Evolutionary conservation across 2,329 filamentous ascomycete genomes (phyloP).

Genomic region (Venturia carpophila): DNA sequence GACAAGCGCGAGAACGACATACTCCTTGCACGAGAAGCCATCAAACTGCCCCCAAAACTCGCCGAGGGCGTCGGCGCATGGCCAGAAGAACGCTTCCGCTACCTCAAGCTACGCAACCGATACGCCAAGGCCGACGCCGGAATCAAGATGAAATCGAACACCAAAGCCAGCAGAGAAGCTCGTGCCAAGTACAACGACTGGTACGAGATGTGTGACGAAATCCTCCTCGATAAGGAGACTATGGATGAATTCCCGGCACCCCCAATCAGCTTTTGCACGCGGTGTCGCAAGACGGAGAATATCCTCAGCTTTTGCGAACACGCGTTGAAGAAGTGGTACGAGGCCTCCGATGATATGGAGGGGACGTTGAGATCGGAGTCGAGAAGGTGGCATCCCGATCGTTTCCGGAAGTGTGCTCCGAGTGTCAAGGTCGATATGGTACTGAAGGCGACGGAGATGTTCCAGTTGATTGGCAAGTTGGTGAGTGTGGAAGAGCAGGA

Average conservation of each 20-base stretch:
- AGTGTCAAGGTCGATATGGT: constrained; percentile 12
- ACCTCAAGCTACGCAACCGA: not conserved
- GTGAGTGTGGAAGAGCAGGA: not conserved
- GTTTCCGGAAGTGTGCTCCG: constrained; percentile 4
- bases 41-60: not conserved
- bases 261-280: not conserved
- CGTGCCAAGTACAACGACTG: constrained; percentile 7
- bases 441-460: constrained; percentile 1
- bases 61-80: not conserved
- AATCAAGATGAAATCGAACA: not conserved
- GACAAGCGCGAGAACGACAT: constrained; percentile 1
- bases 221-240: not conserved
- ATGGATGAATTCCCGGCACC: constrained; percentile 7
- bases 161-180: not conserved
- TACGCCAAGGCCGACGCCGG: constrained; percentile 8
- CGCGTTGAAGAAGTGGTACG: constrained; percentile 4
- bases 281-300: not conserved
- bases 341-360: not conserved
- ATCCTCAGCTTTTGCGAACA: constrained; percentile 3
- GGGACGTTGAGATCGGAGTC: not conserved
- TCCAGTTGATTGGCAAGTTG: constrained; percentile 10
- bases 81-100: constrained; percentile 13
- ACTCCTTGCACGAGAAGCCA: not conserved
- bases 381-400: constrained; percentile 10
- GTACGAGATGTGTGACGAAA: not conserved